These are phyloP conservation scores for Coemansia sp. DNA, from an alignment of 192 early-diverging fungal genomes.

Conservation along the genomic window DNA sequence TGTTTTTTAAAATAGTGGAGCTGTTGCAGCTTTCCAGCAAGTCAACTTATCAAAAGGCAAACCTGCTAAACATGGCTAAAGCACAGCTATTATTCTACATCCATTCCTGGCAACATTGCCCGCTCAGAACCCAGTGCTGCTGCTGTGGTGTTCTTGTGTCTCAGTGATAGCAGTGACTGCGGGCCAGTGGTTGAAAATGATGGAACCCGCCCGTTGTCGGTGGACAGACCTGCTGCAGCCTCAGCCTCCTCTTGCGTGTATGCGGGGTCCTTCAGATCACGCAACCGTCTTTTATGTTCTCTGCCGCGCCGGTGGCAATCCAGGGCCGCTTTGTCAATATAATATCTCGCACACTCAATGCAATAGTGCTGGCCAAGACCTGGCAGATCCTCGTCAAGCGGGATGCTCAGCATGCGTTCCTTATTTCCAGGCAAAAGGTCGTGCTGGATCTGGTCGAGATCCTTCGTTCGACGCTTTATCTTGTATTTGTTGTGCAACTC, in stretches of 20 bases:
- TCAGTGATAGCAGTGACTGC: slow-evolving; percentile 37
- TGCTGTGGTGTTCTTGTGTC: slow-evolving; percentile 28
- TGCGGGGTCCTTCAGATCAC: slow-evolving; percentile 72
- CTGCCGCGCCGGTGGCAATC: slow-evolving; percentile 72
- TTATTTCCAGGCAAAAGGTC: slow-evolving; percentile 77
- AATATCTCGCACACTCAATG: slow-evolving; percentile 75
- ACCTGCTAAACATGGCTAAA: too few relatives aligned
- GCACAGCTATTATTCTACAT: slow-evolving; percentile 14
- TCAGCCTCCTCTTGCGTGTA: slow-evolving; percentile 92
- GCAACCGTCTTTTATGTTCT: slow-evolving; percentile 82
- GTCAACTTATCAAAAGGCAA: too few relatives aligned
- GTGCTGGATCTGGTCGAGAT: slow-evolving; percentile 93
- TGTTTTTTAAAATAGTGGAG: too few relatives aligned
- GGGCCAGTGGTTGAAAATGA: slow-evolving; percentile 19
- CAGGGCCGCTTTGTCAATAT: slow-evolving; percentile 63
- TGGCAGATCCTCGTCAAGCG: slow-evolving; percentile 80
- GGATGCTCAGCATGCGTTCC: slow-evolving; percentile 59
- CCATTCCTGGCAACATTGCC: too few relatives aligned
- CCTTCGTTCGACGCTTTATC: slow-evolving; percentile 83
- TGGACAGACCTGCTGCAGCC: slow-evolving; percentile 63
- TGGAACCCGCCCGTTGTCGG: slow-evolving; percentile 55
- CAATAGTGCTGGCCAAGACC: slow-evolving; percentile 92
- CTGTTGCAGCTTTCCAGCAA: too few relatives aligned
- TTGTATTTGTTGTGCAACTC: slow-evolving; percentile 80
- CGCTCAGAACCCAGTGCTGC: background rate